Percentiles rank a stretch among this genome's conserved stretches.
These are phyloP conservation scores for Septoria petroselini DNA, from an alignment of 2,329 filamentous ascomycete species.

Conservation along the genomic window DNA sequence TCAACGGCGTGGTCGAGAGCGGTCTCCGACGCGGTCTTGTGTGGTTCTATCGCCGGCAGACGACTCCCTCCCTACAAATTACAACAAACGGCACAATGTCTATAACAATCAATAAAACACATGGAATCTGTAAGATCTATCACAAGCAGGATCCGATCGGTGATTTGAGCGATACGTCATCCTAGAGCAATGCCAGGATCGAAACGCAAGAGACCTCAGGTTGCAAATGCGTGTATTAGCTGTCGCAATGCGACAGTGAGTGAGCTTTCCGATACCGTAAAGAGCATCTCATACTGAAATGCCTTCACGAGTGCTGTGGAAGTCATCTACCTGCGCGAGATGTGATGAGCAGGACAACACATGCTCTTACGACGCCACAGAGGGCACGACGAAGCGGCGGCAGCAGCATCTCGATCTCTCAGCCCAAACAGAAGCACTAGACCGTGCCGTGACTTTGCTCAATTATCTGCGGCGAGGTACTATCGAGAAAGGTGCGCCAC, in stretches of 20 bases:
- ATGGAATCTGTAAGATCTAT: too few species aligned
- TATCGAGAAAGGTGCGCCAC: constrained; percentile 11
- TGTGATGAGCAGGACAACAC: neutral
- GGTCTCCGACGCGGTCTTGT: too few species aligned
- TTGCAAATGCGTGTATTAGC: constrained; percentile 9
- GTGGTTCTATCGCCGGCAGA: too few species aligned
- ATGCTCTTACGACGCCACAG: constrained; percentile 24
- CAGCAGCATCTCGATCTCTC: constrained; percentile 18
- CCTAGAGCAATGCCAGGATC: too few species aligned
- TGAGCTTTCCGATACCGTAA: too few species aligned
- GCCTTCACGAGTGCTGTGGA: constrained; percentile 13
- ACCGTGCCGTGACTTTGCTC: constrained; percentile 13
- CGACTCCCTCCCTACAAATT: too few species aligned
- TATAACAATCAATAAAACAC: too few species aligned
- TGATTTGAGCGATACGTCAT: too few species aligned
- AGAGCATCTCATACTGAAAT: neutral
- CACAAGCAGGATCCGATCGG: too few species aligned
- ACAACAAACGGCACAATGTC: too few species aligned
- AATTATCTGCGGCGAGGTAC: constrained; percentile 17
- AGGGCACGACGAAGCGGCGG: constrained; percentile 25
- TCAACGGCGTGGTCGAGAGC: too few species aligned
- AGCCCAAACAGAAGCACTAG: constrained; percentile 11
- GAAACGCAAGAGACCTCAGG: constrained; percentile 4
- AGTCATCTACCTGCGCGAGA: constrained; percentile 16
- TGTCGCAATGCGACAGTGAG: constrained; percentile 12